Evolutionary conservation across 768 basidiomycete genomes (phyloP), one percentile per base, ranked within the genome.

Genomic region (Suillus subaureus): DNA sequence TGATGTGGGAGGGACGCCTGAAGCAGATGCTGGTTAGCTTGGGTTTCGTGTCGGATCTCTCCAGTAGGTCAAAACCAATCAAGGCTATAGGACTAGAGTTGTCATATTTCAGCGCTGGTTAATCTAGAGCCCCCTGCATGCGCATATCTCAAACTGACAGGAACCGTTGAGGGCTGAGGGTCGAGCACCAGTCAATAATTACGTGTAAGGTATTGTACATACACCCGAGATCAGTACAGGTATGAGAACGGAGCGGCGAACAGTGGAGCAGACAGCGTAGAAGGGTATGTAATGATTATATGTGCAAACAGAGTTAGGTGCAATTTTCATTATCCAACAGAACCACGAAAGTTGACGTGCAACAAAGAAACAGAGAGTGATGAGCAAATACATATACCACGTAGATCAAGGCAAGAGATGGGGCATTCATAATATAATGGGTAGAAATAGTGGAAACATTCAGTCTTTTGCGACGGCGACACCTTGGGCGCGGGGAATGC

Each of bases 1-100:
- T 99, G 47, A 86, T 97, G 75, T 99, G 97, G 93, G 94, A 97
- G 79, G 95, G 96, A 16, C 88, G 96, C 26, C 76, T 99, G 71
- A 87, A 90, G 61, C 94, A 95, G 70, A 89, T 96, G 82, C 81
- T 99, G 9, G 87, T 99, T 68, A 92, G 95, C 68, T 75, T 97
- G 35, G 97, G 97, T 6, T 88, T 97, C 18, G 85, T 95, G n/a
- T 94, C 94, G 4, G 94, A 99, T 75, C 83, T 99, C 16, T 87
- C 92, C 3, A 92, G 87, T 72, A 83, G 93, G 52, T 85, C 90
- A 58, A 93, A 91, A 74, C 96, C 96, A 12, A 94, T 98, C 67
- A 90, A 89, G 74, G 89, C 92, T 13, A 84, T 98, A 49, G 96
- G 96, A 6, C 80, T 98, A n/a, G 96, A 98, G 75, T 81, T 98